A percentile compares a stretch with the other conserved stretches of the same genome.
phyloP scores from a whole-genome alignment of 192 early-diverging fungal species.

The Haplosporangium gracile region DNA sequence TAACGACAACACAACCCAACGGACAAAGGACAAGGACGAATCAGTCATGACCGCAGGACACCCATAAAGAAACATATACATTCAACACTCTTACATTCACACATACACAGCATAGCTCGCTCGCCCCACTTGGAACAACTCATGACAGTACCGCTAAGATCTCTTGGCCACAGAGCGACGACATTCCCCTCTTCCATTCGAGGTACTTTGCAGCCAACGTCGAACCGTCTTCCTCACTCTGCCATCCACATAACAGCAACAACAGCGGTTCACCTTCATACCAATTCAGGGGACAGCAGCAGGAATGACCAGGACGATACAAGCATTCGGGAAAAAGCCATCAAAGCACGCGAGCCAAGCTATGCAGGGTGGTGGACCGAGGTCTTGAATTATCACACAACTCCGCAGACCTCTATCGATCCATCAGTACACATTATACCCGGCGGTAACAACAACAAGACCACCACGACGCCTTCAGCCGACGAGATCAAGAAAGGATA shows the following conservation, averaged over 20 bases:
- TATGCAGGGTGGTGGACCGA: conserved; percentile 55
- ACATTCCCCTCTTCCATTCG: background rate
- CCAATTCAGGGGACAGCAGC: background rate
- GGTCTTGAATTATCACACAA: conserved; percentile 25
- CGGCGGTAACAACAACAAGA: background rate
- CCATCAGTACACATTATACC: background rate
- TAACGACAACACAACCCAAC: background rate
- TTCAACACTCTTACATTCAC: background rate
- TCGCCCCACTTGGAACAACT: background rate
- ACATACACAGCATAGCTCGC: background rate
- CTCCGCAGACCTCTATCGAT: conserved; percentile 21
- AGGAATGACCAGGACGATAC: background rate
- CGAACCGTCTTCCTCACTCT: background rate
- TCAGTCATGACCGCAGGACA: background rate
- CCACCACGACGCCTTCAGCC: background rate
- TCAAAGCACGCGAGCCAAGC: conserved; percentile 30
- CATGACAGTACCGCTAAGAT: conserved; percentile 9
- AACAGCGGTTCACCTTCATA: background rate
- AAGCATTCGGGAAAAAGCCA: conserved; percentile 17
- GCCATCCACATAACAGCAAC: background rate
- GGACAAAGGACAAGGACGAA: conserved; percentile 2
- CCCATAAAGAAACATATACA: background rate
- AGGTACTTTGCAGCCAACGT: background rate
- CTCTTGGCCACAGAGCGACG: background rate
- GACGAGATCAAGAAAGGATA: conserved; percentile 22